These are phyloP conservation scores for Epichloe coenophiala DNA, from an alignment of 2,329 filamentous ascomycete genomes.

Conservation along the genomic window DNA sequence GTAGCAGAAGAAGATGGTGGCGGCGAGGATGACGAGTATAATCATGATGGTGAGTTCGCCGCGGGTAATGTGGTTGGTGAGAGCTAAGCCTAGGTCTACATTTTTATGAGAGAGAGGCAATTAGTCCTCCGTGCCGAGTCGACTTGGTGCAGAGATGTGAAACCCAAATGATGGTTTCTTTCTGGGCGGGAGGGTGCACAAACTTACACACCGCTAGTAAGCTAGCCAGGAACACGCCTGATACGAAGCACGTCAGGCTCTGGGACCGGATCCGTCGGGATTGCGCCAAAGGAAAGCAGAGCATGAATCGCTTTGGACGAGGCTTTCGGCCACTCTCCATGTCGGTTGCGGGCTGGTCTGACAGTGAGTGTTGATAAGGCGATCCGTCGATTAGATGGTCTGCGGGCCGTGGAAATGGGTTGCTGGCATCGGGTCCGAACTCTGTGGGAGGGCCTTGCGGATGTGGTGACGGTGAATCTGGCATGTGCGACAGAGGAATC, in stretches of 20 bases:
- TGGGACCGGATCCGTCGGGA: slow-evolving; percentile 40
- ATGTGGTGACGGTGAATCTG: background rate
- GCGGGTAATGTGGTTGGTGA: slow-evolving; percentile 48
- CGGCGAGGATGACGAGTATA: slow-evolving; percentile 61
- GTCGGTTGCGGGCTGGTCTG: background rate
- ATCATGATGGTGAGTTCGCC: slow-evolving; percentile 69
- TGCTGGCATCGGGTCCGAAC: background rate
- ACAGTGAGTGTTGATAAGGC: background rate
- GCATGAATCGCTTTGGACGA: slow-evolving; percentile 29
- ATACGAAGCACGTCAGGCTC: slow-evolving; percentile 48
- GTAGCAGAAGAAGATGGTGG: slow-evolving; percentile 71
- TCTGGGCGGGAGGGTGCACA: background rate
- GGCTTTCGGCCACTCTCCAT: background rate
- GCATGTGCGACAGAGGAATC: background rate
- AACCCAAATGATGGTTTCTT: background rate
- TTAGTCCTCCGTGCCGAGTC: background rate
- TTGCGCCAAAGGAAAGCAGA: slow-evolving; percentile 42
- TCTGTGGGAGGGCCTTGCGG: background rate
- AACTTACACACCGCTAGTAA: slow-evolving; percentile 54
- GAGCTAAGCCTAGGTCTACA: slow-evolving; percentile 58
- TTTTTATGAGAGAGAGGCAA: background rate
- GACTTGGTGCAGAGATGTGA: background rate
- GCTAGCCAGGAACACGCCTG: slow-evolving; percentile 46
- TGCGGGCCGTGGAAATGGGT: background rate
- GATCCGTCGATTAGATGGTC: background rate